Base-by-base conservation (phyloP, 352 stramenopile genomes). In the Globisporangium acanthophoron region DNA sequence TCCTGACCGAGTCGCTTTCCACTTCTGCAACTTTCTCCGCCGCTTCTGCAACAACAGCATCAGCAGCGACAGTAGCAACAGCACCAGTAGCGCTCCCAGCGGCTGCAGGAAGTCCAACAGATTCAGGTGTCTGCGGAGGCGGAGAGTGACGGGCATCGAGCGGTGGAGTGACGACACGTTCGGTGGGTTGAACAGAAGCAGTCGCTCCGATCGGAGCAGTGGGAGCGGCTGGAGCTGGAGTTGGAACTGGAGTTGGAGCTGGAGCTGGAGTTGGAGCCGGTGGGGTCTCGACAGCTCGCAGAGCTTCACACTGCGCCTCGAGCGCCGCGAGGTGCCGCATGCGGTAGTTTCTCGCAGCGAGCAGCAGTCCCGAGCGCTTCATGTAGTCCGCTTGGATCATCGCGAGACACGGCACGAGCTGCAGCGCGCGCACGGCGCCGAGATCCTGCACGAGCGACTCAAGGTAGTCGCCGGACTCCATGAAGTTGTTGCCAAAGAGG, bases 401-500 rank as follows among this genome's bases (percentile, higher is more conserved):
- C 8, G 86, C 33, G 57, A 93, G 69, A 61, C 80, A 86, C 18
- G 83, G 83, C 3, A 90, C 67, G 16, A 93, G 58, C 54, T 84
- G 67, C 20, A 93, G 67, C 13, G 80, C 70, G 18, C 80, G 70
- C 51, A 89, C 71, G 0, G 54, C 57, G 21, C 75, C 68, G n/a
- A 93, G 65, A n/a, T 84, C 71, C 15, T 76, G 72, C 21, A 83
- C 72, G 15, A 91, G 65, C n/a, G 64, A 73, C n/a, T 88, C 70
- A 40, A 90, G 21, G 50, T 88, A 93, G 50, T 85, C 79, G 43
- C 70, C 54, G 0, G 77, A 56, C 44, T 91, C 83, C 80, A 93
- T 88, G 45, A 90, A 91, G 58, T 85, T 79, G 67, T 86, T 91
- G 37, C 83, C 83, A 63, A 76, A 88, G 11, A 93, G 66, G 0